These are phyloP conservation scores for Suhomyces kunorum DNA, from an alignment of 1,139 yeast species.

Conservation along the genomic window DNA sequence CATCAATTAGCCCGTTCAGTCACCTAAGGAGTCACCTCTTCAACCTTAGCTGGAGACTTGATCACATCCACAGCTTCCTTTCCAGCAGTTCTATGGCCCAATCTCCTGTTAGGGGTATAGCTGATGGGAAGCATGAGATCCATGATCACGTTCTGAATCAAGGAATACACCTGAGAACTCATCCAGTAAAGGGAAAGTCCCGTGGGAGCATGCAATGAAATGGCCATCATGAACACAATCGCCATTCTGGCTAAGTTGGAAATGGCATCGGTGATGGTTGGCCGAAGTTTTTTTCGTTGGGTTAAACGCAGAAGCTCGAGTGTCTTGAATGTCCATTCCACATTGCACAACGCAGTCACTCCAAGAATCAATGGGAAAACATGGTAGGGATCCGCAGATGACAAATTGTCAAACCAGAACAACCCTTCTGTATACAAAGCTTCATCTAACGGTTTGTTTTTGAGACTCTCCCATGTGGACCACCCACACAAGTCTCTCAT, in stretches of 20 bases:
- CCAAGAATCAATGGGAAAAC: slow-evolving; percentile 74
- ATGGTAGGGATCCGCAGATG: slow-evolving; percentile 62
- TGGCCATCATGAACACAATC: slow-evolving; percentile 77
- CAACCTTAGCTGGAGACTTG: not conserved
- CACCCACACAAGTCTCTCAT: slow-evolving; percentile 78
- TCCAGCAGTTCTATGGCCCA: slow-evolving; percentile 18
- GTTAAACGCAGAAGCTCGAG: slow-evolving; percentile 47
- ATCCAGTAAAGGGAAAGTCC: slow-evolving; percentile 85
- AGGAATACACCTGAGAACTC: slow-evolving; percentile 74
- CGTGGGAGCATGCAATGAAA: slow-evolving; percentile 82
- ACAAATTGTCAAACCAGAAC: slow-evolving; percentile 61
- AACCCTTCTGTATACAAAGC: slow-evolving; percentile 56
- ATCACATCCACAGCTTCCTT: slow-evolving; percentile 5
- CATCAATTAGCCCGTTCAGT: no score
- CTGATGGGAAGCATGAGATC: slow-evolving; percentile 65
- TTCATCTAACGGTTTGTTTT: slow-evolving; percentile 55
- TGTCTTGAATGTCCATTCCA: slow-evolving; percentile 71
- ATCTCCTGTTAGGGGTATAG: slow-evolving; percentile 47
- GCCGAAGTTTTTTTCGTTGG: slow-evolving; percentile 44
- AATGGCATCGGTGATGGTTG: slow-evolving; percentile 60
- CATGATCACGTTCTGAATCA: slow-evolving; percentile 71
- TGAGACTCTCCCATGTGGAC: slow-evolving; percentile 51
- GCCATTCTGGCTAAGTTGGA: slow-evolving; percentile 73
- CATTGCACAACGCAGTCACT: slow-evolving; percentile 65
- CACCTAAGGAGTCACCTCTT: no score